Conservation (phyloP, 805 yeast genomes). For the Hanseniaspora jakobsenii region DNA sequence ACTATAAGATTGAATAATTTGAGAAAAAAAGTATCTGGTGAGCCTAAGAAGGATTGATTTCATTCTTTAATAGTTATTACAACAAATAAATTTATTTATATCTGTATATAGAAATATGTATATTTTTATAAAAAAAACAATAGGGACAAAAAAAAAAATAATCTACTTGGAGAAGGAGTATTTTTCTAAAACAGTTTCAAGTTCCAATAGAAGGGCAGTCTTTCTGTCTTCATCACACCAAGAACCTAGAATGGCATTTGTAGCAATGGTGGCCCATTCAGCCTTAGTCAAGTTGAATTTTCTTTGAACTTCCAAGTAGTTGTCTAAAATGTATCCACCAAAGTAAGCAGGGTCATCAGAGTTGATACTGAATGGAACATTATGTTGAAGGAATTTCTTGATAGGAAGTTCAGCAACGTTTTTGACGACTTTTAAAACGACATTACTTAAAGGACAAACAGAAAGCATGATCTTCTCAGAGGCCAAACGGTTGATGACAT, state of each 20-base stretch:
- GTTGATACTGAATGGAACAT: slow-evolving; percentile 63
- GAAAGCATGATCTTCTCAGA: slow-evolving; percentile 46
- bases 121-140: not conserved
- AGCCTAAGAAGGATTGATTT: slow-evolving; percentile 1
- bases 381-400: slow-evolving; percentile 42
- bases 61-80: too few relatives aligned
- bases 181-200: slow-evolving; percentile 34
- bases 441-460: slow-evolving; percentile 68
- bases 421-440: slow-evolving; percentile 60
- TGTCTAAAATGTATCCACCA: slow-evolving; percentile 74
- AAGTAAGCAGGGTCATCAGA: slow-evolving; percentile 75
- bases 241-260: slow-evolving; percentile 57
- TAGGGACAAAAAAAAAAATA: not conserved
- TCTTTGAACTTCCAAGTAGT: slow-evolving; percentile 54
- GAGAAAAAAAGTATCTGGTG: slow-evolving; percentile 26
- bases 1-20: slow-evolving; percentile 41
- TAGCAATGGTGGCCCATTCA: slow-evolving; percentile 54
- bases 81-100: too few relatives aligned
- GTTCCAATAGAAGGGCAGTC: slow-evolving; percentile 33
- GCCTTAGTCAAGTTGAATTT: slow-evolving; percentile 49
- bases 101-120: not conserved
- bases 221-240: slow-evolving; percentile 57
- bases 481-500: slow-evolving; percentile 46
- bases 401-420: slow-evolving; percentile 60
- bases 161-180: too few relatives aligned